Evolutionary conservation across 2,329 filamentous ascomycete genomes (phyloP), one percentile per base, ranked within the genome.

Genomic region (Venturia aucupariae): DNA sequence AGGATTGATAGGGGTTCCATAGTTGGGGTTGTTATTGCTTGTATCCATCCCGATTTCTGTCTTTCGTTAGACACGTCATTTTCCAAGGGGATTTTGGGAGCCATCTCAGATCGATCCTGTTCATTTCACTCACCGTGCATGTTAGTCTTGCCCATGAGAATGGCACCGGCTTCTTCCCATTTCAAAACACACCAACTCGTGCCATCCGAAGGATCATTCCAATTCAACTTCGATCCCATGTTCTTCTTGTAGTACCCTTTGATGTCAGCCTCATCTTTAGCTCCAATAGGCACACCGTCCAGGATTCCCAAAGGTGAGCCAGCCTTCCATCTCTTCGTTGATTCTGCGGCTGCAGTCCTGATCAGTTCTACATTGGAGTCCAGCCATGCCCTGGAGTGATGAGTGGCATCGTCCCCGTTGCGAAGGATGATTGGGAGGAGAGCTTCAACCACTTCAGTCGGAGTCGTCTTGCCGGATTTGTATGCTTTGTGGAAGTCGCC

Each of bases 241-340:
- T 85, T 87, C 67, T 82, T 84, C 62, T 84, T 82, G 61, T 84
- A 82, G 72, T 91, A 92, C 17, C 89, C 90, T 67, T 84, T 80
- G 39, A 92, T 78, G 67, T 88, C 81, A n/a, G 87, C 81, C 71
- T 96, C 90, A 71, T 95, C 91, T 76, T 96, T 96, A 70, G 94
- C 84, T 0, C 87, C 89, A 61, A 95, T 83, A 0, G 91, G 92
- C 0, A 96, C 85, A 15, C 92, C 92, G 70, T 96, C 92, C 10
- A 96, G 78, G 4, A 90, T 77, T 13, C 90, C 82, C 19, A 91
- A 74, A 0, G 86, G 81, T 67, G 81, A 81, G 0, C 89, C 88
- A 19, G 81, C 78, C 65, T 84, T 84, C 75, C 89, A 96, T 57
- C 92, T 81, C 71, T 84, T 79, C 0, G 90, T 89, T 0, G 90